Evolutionary conservation across 2,329 filamentous ascomycete species (phyloP), one percentile per base, ranked within the genome.

Genomic region (Ophiostoma fasciatum): DNA sequence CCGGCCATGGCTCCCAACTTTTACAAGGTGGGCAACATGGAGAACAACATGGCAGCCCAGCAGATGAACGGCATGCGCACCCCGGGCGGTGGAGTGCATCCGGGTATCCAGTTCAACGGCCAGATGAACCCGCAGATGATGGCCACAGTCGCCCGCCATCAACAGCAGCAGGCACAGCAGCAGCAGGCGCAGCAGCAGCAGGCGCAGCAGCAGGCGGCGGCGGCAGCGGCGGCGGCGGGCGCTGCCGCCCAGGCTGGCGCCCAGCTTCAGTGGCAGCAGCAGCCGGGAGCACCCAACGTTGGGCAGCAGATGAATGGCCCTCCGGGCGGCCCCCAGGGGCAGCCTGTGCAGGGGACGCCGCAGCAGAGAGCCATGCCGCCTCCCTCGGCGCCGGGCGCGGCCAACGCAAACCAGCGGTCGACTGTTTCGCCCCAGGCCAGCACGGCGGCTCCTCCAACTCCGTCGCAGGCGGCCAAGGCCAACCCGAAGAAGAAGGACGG

Each of bases 401-500:
- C 58, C n/a, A 52, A 54, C 41, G 61, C 62, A 38, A 66, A 65
- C 45, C 61, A 64, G 37, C 69, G 71, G 47, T 67, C 63, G 37
- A 64, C 72, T 12, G 70, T 69, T 11, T 76, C 74, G 14, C 75
- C 74, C 18, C 74, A 77, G 47, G 68, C 71, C 46, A 68, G 67
- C 42, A 72, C 67, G 40, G 68, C 73, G 7, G 78, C 78, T 25
- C 82, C 82, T 1, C 82, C 82, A 2, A 90, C 82, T 4, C 82
- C 82, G 1, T 76, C 73, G 35, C 79, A 83, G 51, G 55, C 63
- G 2, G 78, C 75, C 51, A 88, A 88, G 62, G 58, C 78, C 4
- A 75, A 72, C 23, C 78, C 80, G 1, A 85, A 83, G 56, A 88
- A 88, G 68, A 82, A 83, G 62, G 73, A 75, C 22, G 61, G 59